Conservation (phyloP, 257 asterid genomes). For the Leptodermis oblonga region DNA sequence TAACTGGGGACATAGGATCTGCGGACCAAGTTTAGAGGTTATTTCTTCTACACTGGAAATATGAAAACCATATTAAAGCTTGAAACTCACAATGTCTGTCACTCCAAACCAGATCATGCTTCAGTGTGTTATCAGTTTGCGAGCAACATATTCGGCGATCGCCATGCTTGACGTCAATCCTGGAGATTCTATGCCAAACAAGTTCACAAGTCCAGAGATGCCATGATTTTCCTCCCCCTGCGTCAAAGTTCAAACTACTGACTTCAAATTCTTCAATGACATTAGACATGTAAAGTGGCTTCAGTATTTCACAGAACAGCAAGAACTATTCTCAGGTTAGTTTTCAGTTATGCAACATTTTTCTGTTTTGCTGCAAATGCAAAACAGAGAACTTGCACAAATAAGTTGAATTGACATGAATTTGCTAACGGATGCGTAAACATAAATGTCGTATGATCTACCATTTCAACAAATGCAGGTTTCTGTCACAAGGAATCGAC, state of each 20-base stretch:
- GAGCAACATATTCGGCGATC: conserved; percentile 5
- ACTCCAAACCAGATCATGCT: conserved; percentile 32
- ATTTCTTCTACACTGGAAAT: too few relatives aligned
- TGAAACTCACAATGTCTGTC: background rate
- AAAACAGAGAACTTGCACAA: background rate
- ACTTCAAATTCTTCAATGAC: background rate
- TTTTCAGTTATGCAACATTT: background rate
- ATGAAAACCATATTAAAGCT: too few relatives aligned
- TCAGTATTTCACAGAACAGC: background rate
- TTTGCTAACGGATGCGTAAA: background rate
- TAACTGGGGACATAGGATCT: too few relatives aligned
- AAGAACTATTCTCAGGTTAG: background rate
- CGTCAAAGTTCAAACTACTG: background rate
- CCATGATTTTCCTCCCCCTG: conserved; percentile 13
- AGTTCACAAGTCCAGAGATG: conserved; percentile 11
- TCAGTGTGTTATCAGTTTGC: conserved; percentile 3
- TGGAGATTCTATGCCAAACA: conserved; percentile 6
- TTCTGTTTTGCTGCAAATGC: background rate
- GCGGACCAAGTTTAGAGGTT: too few relatives aligned
- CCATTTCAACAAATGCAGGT: background rate
- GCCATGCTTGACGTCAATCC: conserved; percentile 8
- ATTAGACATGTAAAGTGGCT: background rate
- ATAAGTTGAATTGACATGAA: background rate
- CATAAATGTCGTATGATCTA: background rate
- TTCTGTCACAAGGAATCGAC: background rate